A percentile compares a stretch with the other conserved stretches of the same genome.
Evolutionary conservation across 345 rosid genomes (phyloP).

Genomic region (Acer yangbiense): DNA sequence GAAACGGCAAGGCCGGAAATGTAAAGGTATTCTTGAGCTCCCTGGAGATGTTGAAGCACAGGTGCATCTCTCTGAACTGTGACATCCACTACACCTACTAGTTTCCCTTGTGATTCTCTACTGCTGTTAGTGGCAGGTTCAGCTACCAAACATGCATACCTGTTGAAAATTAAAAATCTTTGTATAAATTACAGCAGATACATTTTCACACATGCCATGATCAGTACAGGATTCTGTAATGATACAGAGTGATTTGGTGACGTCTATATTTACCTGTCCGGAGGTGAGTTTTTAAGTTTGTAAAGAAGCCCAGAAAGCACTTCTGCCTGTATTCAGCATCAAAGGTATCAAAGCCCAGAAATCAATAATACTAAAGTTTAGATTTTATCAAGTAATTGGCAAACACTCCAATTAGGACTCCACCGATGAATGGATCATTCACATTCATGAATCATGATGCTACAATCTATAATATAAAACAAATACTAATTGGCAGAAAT

Average conservation of each 20-base stretch:
- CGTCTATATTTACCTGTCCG: slow-evolving; percentile 49
- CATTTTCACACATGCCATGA: too few species aligned
- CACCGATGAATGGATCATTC: too few species aligned
- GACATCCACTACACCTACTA: slow-evolving; percentile 80
- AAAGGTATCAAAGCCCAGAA: not conserved
- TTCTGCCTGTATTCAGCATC: slow-evolving; percentile 58
- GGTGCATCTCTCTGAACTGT: slow-evolving; percentile 57
- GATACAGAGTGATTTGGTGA: too few species aligned
- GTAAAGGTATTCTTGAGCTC: slow-evolving; percentile 74
- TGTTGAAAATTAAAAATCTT: slow-evolving; percentile 17
- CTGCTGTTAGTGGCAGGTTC: slow-evolving; percentile 47
- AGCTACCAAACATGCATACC: slow-evolving; percentile 87
- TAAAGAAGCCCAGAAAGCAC: slow-evolving; percentile 77
- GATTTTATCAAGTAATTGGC: too few species aligned
- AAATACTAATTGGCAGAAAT: not conserved
- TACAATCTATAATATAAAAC: too few species aligned
- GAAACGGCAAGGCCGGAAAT: slow-evolving; percentile 86
- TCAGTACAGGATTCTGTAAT: too few species aligned
- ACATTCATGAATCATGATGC: not conserved
- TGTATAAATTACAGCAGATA: too few species aligned
- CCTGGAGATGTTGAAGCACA: slow-evolving; percentile 55
- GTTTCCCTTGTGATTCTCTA: slow-evolving; percentile 21
- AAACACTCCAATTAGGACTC: too few species aligned
- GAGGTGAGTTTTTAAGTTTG: slow-evolving; percentile 76
- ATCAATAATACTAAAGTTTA: too few species aligned